Conservation (phyloP, 164 flowering plant species). For the Vitis rupestris region DNA sequence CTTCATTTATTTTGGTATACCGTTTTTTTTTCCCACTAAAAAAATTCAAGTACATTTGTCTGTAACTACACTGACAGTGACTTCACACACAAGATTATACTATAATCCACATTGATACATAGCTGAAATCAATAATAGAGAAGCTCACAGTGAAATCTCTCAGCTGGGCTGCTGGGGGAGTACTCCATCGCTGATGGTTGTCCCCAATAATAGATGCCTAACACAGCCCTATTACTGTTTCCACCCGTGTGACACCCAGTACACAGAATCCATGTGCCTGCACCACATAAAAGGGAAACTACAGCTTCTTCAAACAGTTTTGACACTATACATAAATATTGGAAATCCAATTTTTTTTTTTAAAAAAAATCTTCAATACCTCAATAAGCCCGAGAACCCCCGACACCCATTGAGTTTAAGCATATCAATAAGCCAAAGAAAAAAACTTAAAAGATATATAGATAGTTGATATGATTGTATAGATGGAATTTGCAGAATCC, state of each 20-base stretch:
- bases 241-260: too few relatives aligned
- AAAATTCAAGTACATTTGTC: not conserved
- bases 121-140: constrained; percentile 11
- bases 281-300: too few relatives aligned
- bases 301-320: too few relatives aligned
- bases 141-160: constrained; percentile 6
- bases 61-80: not conserved
- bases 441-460: too few relatives aligned
- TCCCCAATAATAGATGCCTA: constrained; percentile 15
- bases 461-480: too few relatives aligned
- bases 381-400: rapidly evolving
- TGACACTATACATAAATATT: too few relatives aligned
- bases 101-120: not conserved
- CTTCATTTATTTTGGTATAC: not conserved
- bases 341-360: too few relatives aligned
- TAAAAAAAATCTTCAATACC: too few relatives aligned
- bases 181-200: not conserved
- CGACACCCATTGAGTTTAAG: too few relatives aligned
- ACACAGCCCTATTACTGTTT: not conserved
- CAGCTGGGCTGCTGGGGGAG: not conserved
- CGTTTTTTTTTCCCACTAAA: not conserved
- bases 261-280: too few relatives aligned
- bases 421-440: too few relatives aligned
- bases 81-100: not conserved
- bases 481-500: too few relatives aligned